Percentiles rank a stretch among this genome's conserved stretches.
Conservation (phyloP, 1,284 basidiomycete species). For the Cystobasidiaceae sp. region DNA sequence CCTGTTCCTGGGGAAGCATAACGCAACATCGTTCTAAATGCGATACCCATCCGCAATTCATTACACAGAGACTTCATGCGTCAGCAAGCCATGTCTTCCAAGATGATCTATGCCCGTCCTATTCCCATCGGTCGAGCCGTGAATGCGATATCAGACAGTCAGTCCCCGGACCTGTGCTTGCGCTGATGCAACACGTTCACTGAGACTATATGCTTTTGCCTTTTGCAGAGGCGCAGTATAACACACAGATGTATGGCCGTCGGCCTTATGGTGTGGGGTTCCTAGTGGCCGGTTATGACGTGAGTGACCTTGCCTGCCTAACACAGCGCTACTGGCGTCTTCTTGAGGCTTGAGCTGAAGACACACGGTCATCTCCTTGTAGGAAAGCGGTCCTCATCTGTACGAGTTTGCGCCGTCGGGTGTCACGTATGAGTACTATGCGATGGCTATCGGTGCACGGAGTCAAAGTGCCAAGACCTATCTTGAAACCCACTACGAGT, state of each 20-base stretch:
- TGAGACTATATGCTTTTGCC: slow-evolving; percentile 25
- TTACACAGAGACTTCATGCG: slow-evolving; percentile 94
- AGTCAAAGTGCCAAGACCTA: slow-evolving; percentile 98
- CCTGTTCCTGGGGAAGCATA: too few species aligned
- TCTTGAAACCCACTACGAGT: slow-evolving; percentile 86
- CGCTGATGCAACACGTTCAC: background rate
- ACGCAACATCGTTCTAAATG: too few species aligned
- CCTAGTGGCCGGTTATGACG: slow-evolving; percentile 91
- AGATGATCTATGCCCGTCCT: slow-evolving; percentile 91
- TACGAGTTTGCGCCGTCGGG: slow-evolving; percentile 98
- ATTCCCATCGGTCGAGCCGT: slow-evolving; percentile 91
- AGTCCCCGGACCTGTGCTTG: slow-evolving; percentile 33
- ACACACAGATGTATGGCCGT: slow-evolving; percentile 97
- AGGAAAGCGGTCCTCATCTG: slow-evolving; percentile 85
- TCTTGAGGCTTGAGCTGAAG: background rate
- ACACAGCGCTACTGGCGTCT: too few species aligned
- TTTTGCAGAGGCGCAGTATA: slow-evolving; percentile 92
- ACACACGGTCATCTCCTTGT: background rate
- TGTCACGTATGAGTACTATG: slow-evolving; percentile 96
- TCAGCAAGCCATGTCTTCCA: slow-evolving; percentile 91
- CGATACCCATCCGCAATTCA: background rate
- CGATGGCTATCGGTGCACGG: slow-evolving; percentile 96
- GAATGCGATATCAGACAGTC: slow-evolving; percentile 88
- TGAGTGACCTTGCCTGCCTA: slow-evolving; percentile 45
- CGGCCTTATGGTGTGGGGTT: slow-evolving; percentile 98